Base-by-base conservation (phyloP, 495 filamentous ascomycete genomes). In the Aspergillus egyptiacus region DNA sequence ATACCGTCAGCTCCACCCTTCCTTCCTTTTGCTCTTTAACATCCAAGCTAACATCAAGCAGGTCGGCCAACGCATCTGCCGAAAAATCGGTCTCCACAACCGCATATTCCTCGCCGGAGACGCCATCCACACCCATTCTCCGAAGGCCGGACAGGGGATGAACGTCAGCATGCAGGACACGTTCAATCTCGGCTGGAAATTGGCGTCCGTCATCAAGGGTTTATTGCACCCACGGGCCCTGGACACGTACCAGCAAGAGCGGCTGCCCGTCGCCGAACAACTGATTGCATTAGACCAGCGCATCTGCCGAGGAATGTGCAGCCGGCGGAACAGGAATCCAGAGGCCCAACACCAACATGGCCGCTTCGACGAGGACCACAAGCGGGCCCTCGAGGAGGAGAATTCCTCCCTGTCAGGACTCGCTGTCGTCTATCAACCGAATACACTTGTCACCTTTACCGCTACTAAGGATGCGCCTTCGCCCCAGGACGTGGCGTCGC, bases 131-230 rank as follows among this genome's bases (percentile, higher is more conserved):
- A 78, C 72, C 0, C 75, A 77, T 51, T 66, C 62, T 8, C 72
- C 69, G 3, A 70, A 67, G 10, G 74, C 67, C 15, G 76, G 72
- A 0, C 75, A 80, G 44, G 76, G 75, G 2, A 70, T 77, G 72
- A 80, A 78, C 53, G 70, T 71, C 0, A 71, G 69, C 5, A 58
- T 80, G 14, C 70, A 76, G 34, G 76, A 80, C 46, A 68, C 71
- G 5, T 70, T 71, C n/a, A 78, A 78, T 45, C 60, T 80, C 0
- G 58, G 56, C 0, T 80, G 75, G 74, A 78, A 80, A 51, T 50
- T 80, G 7, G 65, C 64, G 6, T 58, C 68, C n/a, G 64, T 71
- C 3, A 55, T 79, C 31, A 48, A 25, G 5, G 43, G 48, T 1
- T 30, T 34, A 6, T 22, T 37, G 5, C 46, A 63, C 3, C 59